Conservation (phyloP, 331 rosid genomes). For the Pyrus hybrid region DNA sequence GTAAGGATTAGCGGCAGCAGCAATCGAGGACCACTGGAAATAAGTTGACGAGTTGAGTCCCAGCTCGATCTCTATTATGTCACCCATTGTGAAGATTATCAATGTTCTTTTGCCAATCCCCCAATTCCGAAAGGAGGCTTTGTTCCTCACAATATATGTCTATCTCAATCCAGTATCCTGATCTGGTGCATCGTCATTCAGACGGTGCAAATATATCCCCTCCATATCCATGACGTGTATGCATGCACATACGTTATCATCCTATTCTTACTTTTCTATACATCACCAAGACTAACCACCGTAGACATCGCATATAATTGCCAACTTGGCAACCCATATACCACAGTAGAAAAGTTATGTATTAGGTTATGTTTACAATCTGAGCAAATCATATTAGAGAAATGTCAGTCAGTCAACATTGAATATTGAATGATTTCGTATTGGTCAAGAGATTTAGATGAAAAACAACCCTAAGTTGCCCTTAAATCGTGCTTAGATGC, state of each 20-base stretch:
- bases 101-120: background rate
- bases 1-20: background rate
- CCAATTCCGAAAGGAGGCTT: background rate
- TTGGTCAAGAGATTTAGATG: no score
- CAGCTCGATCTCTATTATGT: no score
- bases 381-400: no score
- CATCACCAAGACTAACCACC: no score
- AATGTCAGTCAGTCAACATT: no score
- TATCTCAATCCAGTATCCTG: background rate
- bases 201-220: background rate
- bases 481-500: no score
- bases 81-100: background rate
- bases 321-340: background rate
- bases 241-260: background rate
- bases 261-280: background rate
- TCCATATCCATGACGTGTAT: background rate
- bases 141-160: background rate
- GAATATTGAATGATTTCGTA: no score
- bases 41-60: background rate
- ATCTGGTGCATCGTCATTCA: background rate
- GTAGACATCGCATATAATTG: background rate
- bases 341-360: no score
- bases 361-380: no score
- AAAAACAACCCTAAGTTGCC: no score
- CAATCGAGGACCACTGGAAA: constrained; percentile 15